These are phyloP conservation scores for Kodamaea laetipori DNA, from an alignment of 805 yeast genomes.

Conservation along the genomic window DNA sequence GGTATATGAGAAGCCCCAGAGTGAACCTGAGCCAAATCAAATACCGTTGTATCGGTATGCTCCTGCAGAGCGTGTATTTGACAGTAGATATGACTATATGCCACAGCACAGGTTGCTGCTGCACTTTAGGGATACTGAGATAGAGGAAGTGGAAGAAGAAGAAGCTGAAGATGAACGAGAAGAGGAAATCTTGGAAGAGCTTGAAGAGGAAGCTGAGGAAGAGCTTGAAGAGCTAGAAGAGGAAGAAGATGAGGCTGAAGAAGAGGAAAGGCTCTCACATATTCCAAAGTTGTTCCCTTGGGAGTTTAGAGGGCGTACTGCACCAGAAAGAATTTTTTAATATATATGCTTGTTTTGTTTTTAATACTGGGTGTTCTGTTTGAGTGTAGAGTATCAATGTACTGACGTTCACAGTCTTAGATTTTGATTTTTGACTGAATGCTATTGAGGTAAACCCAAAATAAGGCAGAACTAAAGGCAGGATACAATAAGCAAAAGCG, in stretches of 20 bases:
- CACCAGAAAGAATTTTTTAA: slow-evolving; percentile 27
- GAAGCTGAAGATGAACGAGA: slow-evolving; percentile 11
- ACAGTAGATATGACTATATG: slow-evolving; percentile 27
- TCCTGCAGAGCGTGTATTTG: slow-evolving; percentile 23
- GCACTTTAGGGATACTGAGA: slow-evolving; percentile 1
- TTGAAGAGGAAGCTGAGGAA: slow-evolving; percentile 11
- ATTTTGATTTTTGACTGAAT: no score
- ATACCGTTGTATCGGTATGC: neutral
- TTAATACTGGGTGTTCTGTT: neutral
- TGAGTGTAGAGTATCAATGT: no score
- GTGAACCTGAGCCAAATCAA: slow-evolving; percentile 1
- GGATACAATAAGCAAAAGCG: no score
- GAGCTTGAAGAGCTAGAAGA: slow-evolving; percentile 18
- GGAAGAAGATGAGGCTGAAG: slow-evolving; percentile 11
- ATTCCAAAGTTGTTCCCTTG: slow-evolving; percentile 38
- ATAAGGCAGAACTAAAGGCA: no score
- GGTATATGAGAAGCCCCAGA: neutral
- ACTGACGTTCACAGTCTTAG: no score
- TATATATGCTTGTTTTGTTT: slow-evolving; percentile 6
- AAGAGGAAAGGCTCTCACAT: slow-evolving; percentile 4
- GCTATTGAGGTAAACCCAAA: no score
- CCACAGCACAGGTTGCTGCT: slow-evolving; percentile 29
- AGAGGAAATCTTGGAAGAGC: slow-evolving; percentile 1
- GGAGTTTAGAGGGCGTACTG: slow-evolving; percentile 28
- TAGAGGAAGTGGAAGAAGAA: slow-evolving; percentile 8